Conservation (phyloP, 2,329 filamentous ascomycete genomes). For the Trichophaea hybrida region DNA sequence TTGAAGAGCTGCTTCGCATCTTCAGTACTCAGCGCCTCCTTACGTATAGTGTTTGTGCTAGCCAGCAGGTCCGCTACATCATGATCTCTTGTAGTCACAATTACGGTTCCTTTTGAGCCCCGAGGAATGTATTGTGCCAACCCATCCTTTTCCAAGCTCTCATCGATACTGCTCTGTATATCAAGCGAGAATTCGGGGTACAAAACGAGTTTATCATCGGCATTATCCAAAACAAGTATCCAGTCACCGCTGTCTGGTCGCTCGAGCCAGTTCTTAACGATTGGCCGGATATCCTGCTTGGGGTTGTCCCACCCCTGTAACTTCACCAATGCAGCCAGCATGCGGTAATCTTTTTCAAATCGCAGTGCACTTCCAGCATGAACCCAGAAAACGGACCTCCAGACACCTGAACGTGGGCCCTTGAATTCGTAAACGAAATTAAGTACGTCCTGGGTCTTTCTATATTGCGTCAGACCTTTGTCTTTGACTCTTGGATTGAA, state of each 20-base stretch:
- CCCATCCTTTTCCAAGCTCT: not conserved
- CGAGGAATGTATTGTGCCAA: slow-evolving; percentile 4
- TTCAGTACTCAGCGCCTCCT: too few species aligned
- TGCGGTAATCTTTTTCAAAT: slow-evolving; percentile 20
- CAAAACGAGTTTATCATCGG: slow-evolving; percentile 7
- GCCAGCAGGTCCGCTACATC: slow-evolving; percentile 1
- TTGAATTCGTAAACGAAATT: slow-evolving; percentile 30
- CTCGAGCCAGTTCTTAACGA: slow-evolving; percentile 9
- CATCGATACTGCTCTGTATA: too few species aligned
- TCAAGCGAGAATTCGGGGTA: too few species aligned
- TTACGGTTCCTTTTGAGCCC: slow-evolving; percentile 7
- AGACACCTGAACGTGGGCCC: too few species aligned
- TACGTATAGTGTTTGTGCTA: not conserved
- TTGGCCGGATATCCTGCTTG: slow-evolving; percentile 2
- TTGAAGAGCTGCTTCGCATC: too few species aligned
- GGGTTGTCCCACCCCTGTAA: slow-evolving; percentile 5
- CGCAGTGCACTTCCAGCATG: slow-evolving; percentile 24
- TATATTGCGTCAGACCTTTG: not conserved
- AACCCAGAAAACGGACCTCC: slow-evolving; percentile 35
- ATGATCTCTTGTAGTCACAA: slow-evolving; percentile 10
- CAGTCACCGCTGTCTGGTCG: slow-evolving; percentile 6
- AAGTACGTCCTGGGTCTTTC: slow-evolving; percentile 34
- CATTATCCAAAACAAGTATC: slow-evolving; percentile 14
- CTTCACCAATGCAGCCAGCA: slow-evolving; percentile 9
- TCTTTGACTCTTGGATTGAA: too few species aligned